Evolutionary conservation across 208 protist species (phyloP), one percentile per base, ranked within the genome.

Genomic region (Acanthamoeba healyi): DNA sequence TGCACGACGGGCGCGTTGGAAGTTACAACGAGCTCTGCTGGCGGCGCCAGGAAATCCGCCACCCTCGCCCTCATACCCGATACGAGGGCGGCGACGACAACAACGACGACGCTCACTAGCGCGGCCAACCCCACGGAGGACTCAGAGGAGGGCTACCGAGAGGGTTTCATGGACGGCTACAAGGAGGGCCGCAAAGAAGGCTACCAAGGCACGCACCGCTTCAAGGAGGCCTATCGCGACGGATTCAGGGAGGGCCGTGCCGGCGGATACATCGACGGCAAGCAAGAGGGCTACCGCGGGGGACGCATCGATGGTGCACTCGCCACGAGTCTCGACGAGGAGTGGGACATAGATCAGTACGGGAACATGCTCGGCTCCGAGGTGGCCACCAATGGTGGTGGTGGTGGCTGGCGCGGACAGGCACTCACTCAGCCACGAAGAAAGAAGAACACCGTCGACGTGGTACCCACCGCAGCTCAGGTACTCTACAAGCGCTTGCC

Each of bases 341-440:
- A 65, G 26, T 77, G 67, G 67, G 67, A 77, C 17, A 77, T 77
- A 29, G 67, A 77, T 22, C 67, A 77, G 34, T 77, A 77, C 34
- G 67, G 67, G 24, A 65, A 65, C 38, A 77, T 77, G 38, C 38
- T 77, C 19, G 67, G 24, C 26, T 72, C 63, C 29, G 26, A 4
- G 26, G 29, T 36, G 34, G 12, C 67, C 34, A 77, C 3, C 36
- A 26, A 70, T 36, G 61, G 19, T 24, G 5, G 29, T 6, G 61
- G 61, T n/a, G 3, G n/a, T 65, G 67, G 67, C 67, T 77, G 67
- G 67, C 32, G 67, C 49, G 49, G 49, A 19, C 49, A 56, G 49
- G 15, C 49, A 17, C 49, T 56, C 49, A 7, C 49, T 17, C 49
- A 4, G 4, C 44, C 15, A 24, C 54, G 26, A 34, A 17, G 26